Evolutionary conservation across 139 green algal species (phyloP).

Genomic region (Haematococcus lacustris): DNA sequence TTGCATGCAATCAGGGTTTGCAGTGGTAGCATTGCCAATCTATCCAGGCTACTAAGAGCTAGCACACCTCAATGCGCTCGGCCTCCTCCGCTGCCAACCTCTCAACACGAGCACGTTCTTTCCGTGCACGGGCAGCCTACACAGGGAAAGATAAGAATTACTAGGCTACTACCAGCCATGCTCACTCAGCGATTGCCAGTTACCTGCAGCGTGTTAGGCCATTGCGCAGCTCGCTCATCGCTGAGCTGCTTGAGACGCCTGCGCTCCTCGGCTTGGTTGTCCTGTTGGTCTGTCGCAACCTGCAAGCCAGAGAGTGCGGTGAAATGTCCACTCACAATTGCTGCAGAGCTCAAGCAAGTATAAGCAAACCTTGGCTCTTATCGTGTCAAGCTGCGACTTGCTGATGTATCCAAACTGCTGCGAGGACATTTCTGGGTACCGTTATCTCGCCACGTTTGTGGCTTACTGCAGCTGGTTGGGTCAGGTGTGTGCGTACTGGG

Average conservation of each 20-base stretch:
- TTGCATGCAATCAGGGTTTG: too few relatives aligned
- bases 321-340: too few relatives aligned
- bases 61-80: conserved; percentile 45
- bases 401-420: background rate
- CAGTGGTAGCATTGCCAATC: too few relatives aligned
- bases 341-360: background rate
- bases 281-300: conserved; percentile 14
- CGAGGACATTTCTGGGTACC: too few relatives aligned
- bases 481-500: too few relatives aligned
- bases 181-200: background rate
- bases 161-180: background rate
- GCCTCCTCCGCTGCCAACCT: conserved; percentile 47
- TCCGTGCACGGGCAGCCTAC: conserved; percentile 53
- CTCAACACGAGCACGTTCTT: conserved; percentile 43
- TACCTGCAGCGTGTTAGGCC: conserved; percentile 66
- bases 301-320: too few relatives aligned
- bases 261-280: conserved; percentile 30
- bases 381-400: conserved; percentile 21
- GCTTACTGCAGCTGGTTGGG: too few relatives aligned
- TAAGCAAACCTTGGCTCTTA: conserved; percentile 28
- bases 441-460: too few relatives aligned
- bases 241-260: conserved; percentile 44
- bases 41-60: too few relatives aligned
- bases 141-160: too few relatives aligned
- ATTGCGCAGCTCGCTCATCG: conserved; percentile 47